These are phyloP conservation scores for Ophiostoma tasmaniense DNA, from an alignment of 2,329 filamentous ascomycete genomes.

Conservation along the genomic window DNA sequence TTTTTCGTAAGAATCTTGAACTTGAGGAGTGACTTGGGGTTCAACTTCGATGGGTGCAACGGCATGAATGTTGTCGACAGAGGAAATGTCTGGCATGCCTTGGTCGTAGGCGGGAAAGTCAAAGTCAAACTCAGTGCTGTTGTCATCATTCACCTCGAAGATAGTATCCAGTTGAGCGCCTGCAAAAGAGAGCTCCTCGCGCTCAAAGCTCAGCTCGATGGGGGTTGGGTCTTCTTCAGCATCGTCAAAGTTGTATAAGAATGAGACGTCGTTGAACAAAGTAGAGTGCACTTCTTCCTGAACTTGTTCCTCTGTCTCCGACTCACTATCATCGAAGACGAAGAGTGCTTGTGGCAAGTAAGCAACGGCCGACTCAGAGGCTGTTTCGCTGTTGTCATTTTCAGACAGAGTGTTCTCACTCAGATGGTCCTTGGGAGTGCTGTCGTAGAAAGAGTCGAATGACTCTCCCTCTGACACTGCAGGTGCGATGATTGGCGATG, in stretches of 20 bases:
- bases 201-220: not conserved
- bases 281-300: not conserved
- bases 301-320: not conserved
- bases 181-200: not conserved
- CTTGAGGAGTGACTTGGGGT: not conserved
- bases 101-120: slow-evolving; percentile 9
- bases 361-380: not conserved
- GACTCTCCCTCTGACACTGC: not conserved
- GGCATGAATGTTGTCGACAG: not conserved
- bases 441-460: not conserved
- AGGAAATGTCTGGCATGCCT: not conserved
- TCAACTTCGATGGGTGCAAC: not conserved
- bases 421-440: not conserved
- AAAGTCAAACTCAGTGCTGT: slow-evolving; percentile 4
- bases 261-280: not conserved
- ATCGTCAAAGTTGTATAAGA: slow-evolving; percentile 1
- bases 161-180: slow-evolving; percentile 5
- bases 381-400: not conserved
- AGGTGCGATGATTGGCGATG: not conserved
- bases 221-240: not conserved
- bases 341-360: not conserved
- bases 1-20: not conserved
- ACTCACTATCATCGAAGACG: not conserved
- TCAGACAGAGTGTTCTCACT: not conserved
- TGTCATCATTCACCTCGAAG: not conserved